Percentiles rank a stretch among this genome's conserved stretches.
phyloP scores from a whole-genome alignment of 176 grass and related monocot genomes.

The Hsuehochloa calcarea region DNA sequence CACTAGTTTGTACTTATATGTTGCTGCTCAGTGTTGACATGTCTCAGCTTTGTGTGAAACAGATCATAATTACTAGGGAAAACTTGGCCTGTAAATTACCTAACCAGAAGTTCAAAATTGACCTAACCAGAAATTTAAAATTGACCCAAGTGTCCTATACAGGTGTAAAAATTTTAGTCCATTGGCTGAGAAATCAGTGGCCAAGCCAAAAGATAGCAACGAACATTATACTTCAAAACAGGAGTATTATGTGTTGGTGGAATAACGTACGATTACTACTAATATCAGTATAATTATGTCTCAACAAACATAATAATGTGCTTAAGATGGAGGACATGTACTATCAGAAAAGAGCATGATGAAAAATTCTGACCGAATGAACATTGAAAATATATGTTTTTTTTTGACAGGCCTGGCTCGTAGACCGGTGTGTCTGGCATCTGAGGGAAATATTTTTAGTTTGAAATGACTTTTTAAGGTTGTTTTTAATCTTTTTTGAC shows the following conservation, averaged over 20 bases:
- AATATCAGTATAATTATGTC: neutral
- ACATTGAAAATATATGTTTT: neutral
- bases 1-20: conserved; percentile 21
- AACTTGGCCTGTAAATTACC: neutral
- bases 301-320: conserved; percentile 5
- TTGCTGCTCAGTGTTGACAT: conserved; percentile 24
- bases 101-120: neutral
- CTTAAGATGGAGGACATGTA: neutral
- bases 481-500: conserved; percentile 41
- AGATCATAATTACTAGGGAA: neutral
- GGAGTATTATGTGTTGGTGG: neutral
- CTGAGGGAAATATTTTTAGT: conserved; percentile 27
- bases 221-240: neutral
- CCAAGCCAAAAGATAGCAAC: neutral
- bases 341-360: neutral
- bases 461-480: conserved; percentile 36
- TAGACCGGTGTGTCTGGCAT: conserved; percentile 22
- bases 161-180: neutral
- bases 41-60: neutral
- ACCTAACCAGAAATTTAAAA: neutral
- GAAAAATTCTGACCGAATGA: neutral
- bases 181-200: neutral
- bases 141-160: neutral
- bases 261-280: neutral
- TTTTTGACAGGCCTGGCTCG: neutral